phyloP scores from a whole-genome alignment of 345 rosid genomes.

The Cardiospermum halicacabum region DNA sequence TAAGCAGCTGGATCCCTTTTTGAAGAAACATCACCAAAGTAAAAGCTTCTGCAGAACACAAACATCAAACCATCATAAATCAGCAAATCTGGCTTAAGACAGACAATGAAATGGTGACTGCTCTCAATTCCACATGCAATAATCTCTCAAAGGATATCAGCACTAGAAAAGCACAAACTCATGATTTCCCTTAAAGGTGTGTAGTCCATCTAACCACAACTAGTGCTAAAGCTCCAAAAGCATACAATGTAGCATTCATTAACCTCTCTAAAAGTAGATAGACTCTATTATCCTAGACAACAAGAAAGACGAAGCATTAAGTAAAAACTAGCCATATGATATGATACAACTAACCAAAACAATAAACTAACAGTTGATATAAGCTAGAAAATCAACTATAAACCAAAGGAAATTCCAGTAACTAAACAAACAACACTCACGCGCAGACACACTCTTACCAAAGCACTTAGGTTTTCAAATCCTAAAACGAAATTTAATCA shows the following conservation, averaged over 20 bases:
- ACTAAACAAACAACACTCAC: background rate
- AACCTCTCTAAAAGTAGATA: background rate
- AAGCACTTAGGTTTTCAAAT: background rate
- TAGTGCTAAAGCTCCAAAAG: background rate
- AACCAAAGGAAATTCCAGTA: background rate
- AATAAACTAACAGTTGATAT: background rate
- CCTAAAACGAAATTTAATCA: background rate
- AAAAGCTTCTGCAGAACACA: conserved; percentile 51
- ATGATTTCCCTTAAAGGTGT: background rate
- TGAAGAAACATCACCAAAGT: conserved; percentile 85
- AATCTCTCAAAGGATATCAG: background rate
- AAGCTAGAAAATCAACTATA: background rate
- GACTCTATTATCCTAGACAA: too few relatives aligned
- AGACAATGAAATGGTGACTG: background rate
- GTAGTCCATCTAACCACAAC: background rate
- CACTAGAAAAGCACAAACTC: background rate
- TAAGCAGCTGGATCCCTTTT: conserved; percentile 77
- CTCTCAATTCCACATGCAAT: background rate
- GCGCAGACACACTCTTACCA: background rate
- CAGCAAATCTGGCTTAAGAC: background rate
- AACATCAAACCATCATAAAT: conserved; percentile 6
- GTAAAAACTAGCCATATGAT: background rate
- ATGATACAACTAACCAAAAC: background rate
- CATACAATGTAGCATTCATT: background rate
- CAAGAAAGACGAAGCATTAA: background rate